Evolutionary conservation across 306 rosid species (phyloP).

Genomic region (Quercus berberidifolia): DNA sequence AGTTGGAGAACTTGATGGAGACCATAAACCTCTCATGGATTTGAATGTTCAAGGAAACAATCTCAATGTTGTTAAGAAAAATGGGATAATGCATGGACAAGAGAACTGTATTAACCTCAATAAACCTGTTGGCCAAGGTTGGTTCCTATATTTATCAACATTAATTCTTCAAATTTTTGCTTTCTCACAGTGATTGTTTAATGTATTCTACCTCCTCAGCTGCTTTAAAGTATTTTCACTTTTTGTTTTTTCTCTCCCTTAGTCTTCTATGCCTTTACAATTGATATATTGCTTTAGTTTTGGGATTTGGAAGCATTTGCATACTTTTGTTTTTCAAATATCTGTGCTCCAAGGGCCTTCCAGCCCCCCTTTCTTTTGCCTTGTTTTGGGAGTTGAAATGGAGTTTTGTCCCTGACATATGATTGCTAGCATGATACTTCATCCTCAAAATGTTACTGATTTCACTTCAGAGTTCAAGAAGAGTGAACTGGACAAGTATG

Average conservation of each 20-base stretch:
- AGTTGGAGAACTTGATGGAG: conserved; percentile 53
- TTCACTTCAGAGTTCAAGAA: conserved; percentile 67
- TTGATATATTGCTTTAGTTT: not conserved
- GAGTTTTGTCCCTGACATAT: not conserved
- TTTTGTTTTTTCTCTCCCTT: not conserved
- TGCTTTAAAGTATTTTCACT: not conserved
- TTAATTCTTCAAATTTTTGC: not conserved
- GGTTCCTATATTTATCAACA: conserved; percentile 4
- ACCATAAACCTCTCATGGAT: conserved; percentile 30
- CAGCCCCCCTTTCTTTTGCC: not conserved
- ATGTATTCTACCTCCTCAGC: too few species aligned
- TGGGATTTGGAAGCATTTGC: not conserved
- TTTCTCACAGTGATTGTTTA: not conserved
- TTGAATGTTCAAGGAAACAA: conserved; percentile 28
- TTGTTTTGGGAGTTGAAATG: not conserved
- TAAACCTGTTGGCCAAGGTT: conserved; percentile 41
- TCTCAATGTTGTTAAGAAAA: conserved; percentile 21
- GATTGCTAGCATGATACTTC: not conserved
- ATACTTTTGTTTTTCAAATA: not conserved
- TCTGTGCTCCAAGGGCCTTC: not conserved
- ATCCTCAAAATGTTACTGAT: not conserved
- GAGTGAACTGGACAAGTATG: conserved; percentile 64
- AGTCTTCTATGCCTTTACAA: not conserved
- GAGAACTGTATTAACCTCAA: conserved; percentile 24
- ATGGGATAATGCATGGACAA: conserved; percentile 30